Evolutionary conservation across 2,329 filamentous ascomycete genomes (phyloP).

Genomic region (Pyrenophora teres): DNA sequence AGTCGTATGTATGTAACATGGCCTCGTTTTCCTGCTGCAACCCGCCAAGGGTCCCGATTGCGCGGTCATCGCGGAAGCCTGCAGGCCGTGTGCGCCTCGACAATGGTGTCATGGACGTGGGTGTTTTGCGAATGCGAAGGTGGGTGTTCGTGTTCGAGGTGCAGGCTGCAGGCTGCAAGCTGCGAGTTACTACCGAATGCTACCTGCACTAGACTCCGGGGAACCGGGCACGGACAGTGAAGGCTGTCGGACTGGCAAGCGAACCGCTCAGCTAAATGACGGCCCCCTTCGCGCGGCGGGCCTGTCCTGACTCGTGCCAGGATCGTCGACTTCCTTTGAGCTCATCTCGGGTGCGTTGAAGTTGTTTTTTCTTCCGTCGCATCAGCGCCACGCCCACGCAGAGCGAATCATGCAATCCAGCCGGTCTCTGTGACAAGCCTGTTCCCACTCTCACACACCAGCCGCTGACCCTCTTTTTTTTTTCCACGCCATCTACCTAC

Average conservation of each 20-base stretch:
- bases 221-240: slow-evolving; percentile 35
- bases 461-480: slow-evolving; percentile 15
- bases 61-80: slow-evolving; percentile 31
- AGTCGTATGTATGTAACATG: slow-evolving; percentile 40
- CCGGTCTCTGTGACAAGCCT: slow-evolving; percentile 32
- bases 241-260: slow-evolving; percentile 21
- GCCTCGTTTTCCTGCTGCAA: slow-evolving; percentile 42
- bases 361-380: slow-evolving; percentile 39
- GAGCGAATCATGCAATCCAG: slow-evolving; percentile 41
- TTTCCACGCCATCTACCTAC: slow-evolving; percentile 23
- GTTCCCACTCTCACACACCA: slow-evolving; percentile 35
- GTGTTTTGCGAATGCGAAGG: too few species aligned
- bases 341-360: slow-evolving; percentile 25
- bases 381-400: slow-evolving; percentile 29
- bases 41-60: slow-evolving; percentile 37
- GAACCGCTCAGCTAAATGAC: slow-evolving; percentile 27
- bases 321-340: slow-evolving; percentile 23
- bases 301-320: slow-evolving; percentile 25
- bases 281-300: slow-evolving; percentile 13
- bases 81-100: slow-evolving; percentile 28
- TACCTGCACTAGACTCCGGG: slow-evolving; percentile 25
- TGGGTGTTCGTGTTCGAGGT: not conserved
- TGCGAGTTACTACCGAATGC: not conserved
- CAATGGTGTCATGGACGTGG: not conserved
- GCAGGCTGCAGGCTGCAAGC: slow-evolving; percentile 6